Conservation (phyloP, 352 stramenopile genomes). For the Phytopythium kandeliae region DNA sequence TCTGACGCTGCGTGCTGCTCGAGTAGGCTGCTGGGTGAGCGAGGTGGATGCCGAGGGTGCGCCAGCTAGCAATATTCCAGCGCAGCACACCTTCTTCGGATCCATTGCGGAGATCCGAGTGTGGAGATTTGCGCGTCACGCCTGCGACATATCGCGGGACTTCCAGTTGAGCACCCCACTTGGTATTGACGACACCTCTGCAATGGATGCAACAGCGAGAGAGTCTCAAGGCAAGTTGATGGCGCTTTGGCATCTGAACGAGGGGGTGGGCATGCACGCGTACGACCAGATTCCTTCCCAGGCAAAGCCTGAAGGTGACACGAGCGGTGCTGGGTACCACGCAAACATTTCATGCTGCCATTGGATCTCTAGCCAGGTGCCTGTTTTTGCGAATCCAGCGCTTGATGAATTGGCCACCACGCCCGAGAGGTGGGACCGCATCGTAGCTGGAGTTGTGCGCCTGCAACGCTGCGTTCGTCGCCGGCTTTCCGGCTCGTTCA, state of each 20-base stretch:
- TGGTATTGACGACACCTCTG: constrained; percentile 8
- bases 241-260: constrained; percentile 67
- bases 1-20: constrained; percentile 44
- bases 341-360: constrained; percentile 56
- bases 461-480: constrained; percentile 39
- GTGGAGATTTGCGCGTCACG: constrained; percentile 42
- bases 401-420: constrained; percentile 25
- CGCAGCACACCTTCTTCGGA: constrained; percentile 66
- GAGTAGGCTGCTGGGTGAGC: constrained; percentile 72
- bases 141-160: constrained; percentile 42
- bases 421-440: constrained; percentile 19
- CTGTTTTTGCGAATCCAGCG: constrained; percentile 37
- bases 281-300: constrained; percentile 28
- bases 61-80: constrained; percentile 18
- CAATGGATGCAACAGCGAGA: background rate
- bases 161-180: constrained; percentile 62
- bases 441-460: constrained; percentile 19
- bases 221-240: constrained; percentile 14
- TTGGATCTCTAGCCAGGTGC: constrained; percentile 53
- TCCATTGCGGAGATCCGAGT: constrained; percentile 71
- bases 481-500: constrained; percentile 16
- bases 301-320: constrained; percentile 1
- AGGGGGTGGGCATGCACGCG: constrained; percentile 65
- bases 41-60: constrained; percentile 32
- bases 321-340: constrained; percentile 27